Conservation (phyloP, 495 filamentous ascomycete species). For the Jackrogersella minutella region DNA sequence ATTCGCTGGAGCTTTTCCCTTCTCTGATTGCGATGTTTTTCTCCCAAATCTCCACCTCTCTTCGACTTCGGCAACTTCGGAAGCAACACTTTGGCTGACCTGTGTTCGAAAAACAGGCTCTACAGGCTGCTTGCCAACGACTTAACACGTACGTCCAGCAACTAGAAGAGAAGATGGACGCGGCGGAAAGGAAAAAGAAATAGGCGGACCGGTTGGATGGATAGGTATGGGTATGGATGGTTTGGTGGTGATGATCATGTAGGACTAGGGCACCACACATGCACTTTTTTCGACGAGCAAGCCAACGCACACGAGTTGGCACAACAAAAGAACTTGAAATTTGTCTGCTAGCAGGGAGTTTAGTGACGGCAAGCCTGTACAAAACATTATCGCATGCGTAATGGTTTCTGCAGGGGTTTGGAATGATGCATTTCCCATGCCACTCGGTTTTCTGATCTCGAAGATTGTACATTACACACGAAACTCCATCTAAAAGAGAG, state of each 20-base stretch:
- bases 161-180: conserved; percentile 83
- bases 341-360: conserved; percentile 34
- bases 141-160: conserved; percentile 82
- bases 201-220: conserved; percentile 29
- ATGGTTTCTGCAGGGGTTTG: conserved; percentile 13
- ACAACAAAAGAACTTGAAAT: conserved; percentile 9
- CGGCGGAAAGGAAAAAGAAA: conserved; percentile 62
- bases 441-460: neutral
- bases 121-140: conserved; percentile 86
- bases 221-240: conserved; percentile 4
- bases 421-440: neutral
- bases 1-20: conserved; percentile 9
- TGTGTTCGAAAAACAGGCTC: conserved; percentile 62
- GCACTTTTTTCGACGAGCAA: conserved; percentile 4
- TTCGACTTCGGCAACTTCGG: conserved; percentile 22
- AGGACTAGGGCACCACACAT: conserved; percentile 23
- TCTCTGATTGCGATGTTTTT: conserved; percentile 19
- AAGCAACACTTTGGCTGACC: conserved; percentile 35
- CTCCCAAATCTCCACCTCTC: neutral
- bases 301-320: conserved; percentile 14
- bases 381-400: conserved; percentile 4
- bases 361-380: conserved; percentile 27
- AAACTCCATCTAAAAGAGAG: neutral
- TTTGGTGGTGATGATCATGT: conserved; percentile 10
- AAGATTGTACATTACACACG: neutral